A percentile compares a stretch with the other conserved stretches of the same genome.
These are phyloP conservation scores for Solanum gandarillasii DNA, from an alignment of 257 asterid species.

Conservation along the genomic window DNA sequence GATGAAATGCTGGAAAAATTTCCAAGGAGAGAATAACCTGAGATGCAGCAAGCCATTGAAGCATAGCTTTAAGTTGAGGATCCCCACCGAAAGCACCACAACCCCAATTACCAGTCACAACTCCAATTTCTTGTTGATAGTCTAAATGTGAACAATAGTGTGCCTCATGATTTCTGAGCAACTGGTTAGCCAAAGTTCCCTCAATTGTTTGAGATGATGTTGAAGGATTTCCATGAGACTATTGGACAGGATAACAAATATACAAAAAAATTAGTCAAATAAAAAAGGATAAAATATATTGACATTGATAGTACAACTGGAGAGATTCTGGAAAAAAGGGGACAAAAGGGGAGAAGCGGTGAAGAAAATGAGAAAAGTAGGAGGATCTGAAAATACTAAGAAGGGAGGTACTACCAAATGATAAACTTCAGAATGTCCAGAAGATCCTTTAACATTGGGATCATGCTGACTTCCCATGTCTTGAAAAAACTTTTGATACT, in stretches of 20 bases:
- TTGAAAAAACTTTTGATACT: conserved; percentile 9
- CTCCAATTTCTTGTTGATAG: conserved; percentile 32
- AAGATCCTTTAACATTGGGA: neutral
- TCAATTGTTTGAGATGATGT: conserved; percentile 11
- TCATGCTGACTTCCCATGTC: conserved; percentile 9
- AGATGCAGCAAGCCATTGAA: conserved; percentile 95
- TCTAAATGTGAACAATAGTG: neutral
- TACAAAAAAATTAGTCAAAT: neutral
- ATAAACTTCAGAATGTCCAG: conserved; percentile 1
- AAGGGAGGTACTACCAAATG: conserved; percentile 8
- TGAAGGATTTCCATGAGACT: conserved; percentile 18
- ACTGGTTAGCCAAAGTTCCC: neutral
- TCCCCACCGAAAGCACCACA: conserved; percentile 97
- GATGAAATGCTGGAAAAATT: neutral
- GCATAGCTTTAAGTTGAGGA: conserved; percentile 67
- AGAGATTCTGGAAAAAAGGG: neutral
- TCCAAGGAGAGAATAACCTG: conserved; percentile 25
- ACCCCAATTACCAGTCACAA: conserved; percentile 95
- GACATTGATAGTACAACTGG: neutral
- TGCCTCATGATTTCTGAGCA: neutral
- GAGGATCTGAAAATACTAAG: neutral
- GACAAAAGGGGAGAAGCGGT: neutral
- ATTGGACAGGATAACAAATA: neutral
- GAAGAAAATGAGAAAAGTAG: neutral
- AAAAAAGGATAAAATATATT: neutral